Evolutionary conservation across 1,284 basidiomycete genomes (phyloP).

Genomic region (Ustilago shanxiensis): DNA sequence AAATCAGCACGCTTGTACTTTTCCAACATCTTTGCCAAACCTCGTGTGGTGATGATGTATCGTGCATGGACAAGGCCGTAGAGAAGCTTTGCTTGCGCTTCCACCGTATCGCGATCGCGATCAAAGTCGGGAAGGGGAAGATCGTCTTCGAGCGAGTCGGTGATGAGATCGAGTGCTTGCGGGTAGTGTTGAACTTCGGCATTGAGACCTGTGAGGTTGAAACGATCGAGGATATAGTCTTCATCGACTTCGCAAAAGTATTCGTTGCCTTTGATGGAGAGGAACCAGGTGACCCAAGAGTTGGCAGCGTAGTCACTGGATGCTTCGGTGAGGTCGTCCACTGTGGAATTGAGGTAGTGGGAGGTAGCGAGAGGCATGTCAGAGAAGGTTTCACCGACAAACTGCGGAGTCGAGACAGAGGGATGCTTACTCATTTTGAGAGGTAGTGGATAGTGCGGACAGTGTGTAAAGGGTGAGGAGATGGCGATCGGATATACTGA

Average conservation of each 20-base stretch:
- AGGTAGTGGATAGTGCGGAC: too few species aligned
- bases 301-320: slow-evolving; percentile 87
- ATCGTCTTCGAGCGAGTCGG: slow-evolving; percentile 72
- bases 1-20: slow-evolving; percentile 70
- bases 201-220: slow-evolving; percentile 97
- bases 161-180: slow-evolving; percentile 94
- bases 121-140: too few species aligned
- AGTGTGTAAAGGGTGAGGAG: too few species aligned
- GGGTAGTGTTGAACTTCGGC: slow-evolving; percentile 95
- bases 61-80: slow-evolving; percentile 69
- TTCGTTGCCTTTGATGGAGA: slow-evolving; percentile 87
- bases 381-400: background rate
- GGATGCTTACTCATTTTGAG: slow-evolving; percentile 24
- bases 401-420: too few species aligned
- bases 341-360: slow-evolving; percentile 58
- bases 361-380: background rate
- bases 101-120: slow-evolving; percentile 63
- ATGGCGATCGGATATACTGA: too few species aligned
- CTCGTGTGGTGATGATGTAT: slow-evolving; percentile 67
- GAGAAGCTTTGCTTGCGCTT: slow-evolving; percentile 67
- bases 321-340: slow-evolving; percentile 87
- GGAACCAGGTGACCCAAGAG: slow-evolving; percentile 95
- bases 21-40: slow-evolving; percentile 69
- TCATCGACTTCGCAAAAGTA: slow-evolving; percentile 99
- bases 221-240: slow-evolving; percentile 97